A percentile compares a stretch with the other conserved stretches of the same genome.
Conservation (phyloP, 1,139 yeast species). For the Pneumocystis wakefieldiae region DNA sequence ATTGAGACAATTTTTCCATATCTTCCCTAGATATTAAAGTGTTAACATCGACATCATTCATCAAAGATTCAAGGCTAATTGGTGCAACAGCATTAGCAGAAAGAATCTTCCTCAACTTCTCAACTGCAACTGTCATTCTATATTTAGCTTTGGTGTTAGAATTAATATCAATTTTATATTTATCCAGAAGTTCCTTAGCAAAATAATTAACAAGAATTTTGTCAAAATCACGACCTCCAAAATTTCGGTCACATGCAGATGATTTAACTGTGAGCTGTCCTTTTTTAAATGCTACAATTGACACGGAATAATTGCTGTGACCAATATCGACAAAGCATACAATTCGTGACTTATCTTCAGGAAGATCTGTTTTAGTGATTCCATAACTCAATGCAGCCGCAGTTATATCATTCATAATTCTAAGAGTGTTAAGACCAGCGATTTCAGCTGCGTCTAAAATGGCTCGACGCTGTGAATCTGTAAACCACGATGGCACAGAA, state of each 20-base stretch:
- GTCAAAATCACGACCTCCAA: constrained; percentile 97
- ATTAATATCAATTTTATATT: constrained; percentile 84
- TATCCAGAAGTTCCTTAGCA: constrained; percentile 76
- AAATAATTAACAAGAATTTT: constrained; percentile 86
- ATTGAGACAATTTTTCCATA: constrained; percentile 75
- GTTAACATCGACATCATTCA: constrained; percentile 93
- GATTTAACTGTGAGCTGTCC: constrained; percentile 92
- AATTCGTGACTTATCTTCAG: constrained; percentile 79
- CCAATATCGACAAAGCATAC: constrained; percentile 95
- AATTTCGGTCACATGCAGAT: constrained; percentile 84
- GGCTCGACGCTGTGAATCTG: constrained; percentile 93
- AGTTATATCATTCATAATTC: constrained; percentile 91
- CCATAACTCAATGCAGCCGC: constrained; percentile 99
- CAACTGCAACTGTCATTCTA: constrained; percentile 83
- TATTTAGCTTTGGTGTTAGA: constrained; percentile 89
- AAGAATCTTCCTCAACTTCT: constrained; percentile 84
- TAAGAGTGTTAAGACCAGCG: constrained; percentile 95
- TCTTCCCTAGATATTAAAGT: constrained; percentile 82
- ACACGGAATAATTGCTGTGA: constrained; percentile 85
- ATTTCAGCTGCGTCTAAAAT: constrained; percentile 87
- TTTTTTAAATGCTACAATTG: constrained; percentile 81
- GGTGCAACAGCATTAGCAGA: constrained; percentile 95
- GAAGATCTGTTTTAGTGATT: constrained; percentile 89
- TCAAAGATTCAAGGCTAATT: constrained; percentile 85
- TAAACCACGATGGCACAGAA: constrained; percentile 95